Percentiles rank a stretch among this genome's conserved stretches.
Conservation (phyloP, 2,329 filamentous ascomycete species). For the Zalaria obscura region DNA sequence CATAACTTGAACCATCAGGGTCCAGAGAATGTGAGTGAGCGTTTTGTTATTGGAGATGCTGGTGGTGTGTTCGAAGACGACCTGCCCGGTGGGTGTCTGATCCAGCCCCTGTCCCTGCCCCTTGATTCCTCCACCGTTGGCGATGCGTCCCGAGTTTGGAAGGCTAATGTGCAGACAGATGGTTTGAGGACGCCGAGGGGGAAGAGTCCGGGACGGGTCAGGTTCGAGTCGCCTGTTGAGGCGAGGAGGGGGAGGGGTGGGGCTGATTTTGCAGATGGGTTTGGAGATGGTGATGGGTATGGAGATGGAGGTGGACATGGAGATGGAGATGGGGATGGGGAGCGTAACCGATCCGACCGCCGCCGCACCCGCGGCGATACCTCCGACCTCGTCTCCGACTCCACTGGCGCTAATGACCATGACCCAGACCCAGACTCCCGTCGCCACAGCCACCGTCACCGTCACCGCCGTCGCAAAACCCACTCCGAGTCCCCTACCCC, state of each 20-base stretch:
- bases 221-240: too few species aligned
- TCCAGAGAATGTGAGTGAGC: slow-evolving; percentile 38
- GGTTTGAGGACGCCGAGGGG: slow-evolving; percentile 1
- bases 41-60: slow-evolving; percentile 17
- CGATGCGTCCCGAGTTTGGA: too few species aligned
- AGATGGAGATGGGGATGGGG: slow-evolving; percentile 2
- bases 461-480: slow-evolving; percentile 2
- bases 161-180: slow-evolving; percentile 3
- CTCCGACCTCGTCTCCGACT: not conserved
- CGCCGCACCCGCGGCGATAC: slow-evolving; percentile 1
- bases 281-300: too few species aligned
- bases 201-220: too few species aligned
- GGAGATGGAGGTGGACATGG: too few species aligned
- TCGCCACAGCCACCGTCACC: not conserved
- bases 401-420: not conserved
- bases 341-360: slow-evolving; percentile 2
- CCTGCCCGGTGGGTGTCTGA: slow-evolving; percentile 7
- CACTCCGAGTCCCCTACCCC: not conserved
- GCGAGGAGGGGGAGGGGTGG: too few species aligned
- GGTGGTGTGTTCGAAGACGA: slow-evolving; percentile 20
- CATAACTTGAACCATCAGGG: slow-evolving; percentile 10
- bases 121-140: not conserved
- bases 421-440: too few species aligned
- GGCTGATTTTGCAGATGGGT: too few species aligned
- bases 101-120: not conserved